Evolutionary conservation across 2,329 filamentous ascomycete species (phyloP), one percentile per base, ranked within the genome.

Genomic region (Colletotrichum musae): DNA sequence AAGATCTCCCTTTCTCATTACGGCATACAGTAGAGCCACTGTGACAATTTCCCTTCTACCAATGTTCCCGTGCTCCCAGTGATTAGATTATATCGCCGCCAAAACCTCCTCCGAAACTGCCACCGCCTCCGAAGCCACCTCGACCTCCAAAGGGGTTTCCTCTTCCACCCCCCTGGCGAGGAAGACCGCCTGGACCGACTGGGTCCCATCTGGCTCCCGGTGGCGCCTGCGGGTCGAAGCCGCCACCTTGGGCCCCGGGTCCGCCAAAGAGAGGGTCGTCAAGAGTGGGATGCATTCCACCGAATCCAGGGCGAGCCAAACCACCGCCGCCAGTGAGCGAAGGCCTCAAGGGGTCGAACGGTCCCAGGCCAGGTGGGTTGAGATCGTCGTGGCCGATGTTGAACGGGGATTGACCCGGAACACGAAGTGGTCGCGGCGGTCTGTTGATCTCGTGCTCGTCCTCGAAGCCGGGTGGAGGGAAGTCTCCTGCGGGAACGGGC

Each of bases 231-330:
- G 92, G 90, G 76, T 95, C 88, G 75, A 88, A 92, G n/a, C 45
- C 62, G 16, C 78, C 84, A 43, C 84, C 80, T 6, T 78, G 83
- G 1, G 80, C 80, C 10, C 83, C 83, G 10, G 79, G 80, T 0
- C 91, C 92, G 6, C 87, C 87, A 77, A 97, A 97, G 56, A 98
- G 80, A 6, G 94, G 94, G 77, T 98, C 95, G 74, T 97, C 94
- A 78, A 97, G 96, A 0, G 95, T 97, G 1, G 96, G 96, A 80
- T 98, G 93, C 96, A 99, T 99, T 1, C 96, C 96, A 13, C 92
- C 90, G 12, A 87, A 87, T 21, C 89, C 88, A 1, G 85, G 84
- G n/a, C 86, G 82, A 24, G 85, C 84, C 5, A 90, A 80, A 0
- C 89, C 87, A n/a, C 88, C 86, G 36, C 89, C 88, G 52, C 87